Evolutionary conservation across 1,284 basidiomycete species (phyloP).

Genomic region (Puccinia novopanici): DNA sequence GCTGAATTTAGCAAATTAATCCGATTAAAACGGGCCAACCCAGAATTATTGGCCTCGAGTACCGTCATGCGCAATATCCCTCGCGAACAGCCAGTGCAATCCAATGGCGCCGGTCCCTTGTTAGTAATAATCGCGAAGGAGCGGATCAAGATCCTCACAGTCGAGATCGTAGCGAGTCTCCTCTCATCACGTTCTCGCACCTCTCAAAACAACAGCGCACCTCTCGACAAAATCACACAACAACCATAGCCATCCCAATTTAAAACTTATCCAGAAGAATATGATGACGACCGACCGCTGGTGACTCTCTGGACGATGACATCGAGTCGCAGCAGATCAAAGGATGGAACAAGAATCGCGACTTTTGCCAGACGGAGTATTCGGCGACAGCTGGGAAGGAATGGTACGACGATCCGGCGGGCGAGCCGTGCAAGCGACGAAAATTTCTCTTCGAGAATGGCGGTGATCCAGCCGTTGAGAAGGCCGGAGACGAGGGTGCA

Average conservation of each 20-base stretch:
- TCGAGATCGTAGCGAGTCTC: conserved; percentile 24
- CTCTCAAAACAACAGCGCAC: background rate
- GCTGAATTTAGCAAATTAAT: conserved; percentile 39
- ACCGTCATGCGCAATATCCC: conserved; percentile 16
- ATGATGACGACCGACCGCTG: conserved; percentile 34
- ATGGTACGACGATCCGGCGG: background rate
- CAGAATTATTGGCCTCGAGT: conserved; percentile 5
- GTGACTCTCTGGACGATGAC: conserved; percentile 10
- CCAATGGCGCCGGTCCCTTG: background rate
- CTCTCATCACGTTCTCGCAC: conserved; percentile 18
- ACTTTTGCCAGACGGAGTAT: conserved; percentile 42
- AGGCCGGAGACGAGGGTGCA: background rate
- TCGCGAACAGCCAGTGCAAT: conserved; percentile 5
- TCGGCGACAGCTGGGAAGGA: conserved; percentile 34
- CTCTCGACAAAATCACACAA: conserved; percentile 5
- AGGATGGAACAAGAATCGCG: conserved; percentile 47
- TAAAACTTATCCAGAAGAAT: conserved; percentile 30
- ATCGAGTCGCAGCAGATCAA: conserved; percentile 14
- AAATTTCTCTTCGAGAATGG: background rate
- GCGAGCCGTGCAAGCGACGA: conserved; percentile 3
- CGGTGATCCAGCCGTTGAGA: background rate
- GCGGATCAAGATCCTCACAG: background rate
- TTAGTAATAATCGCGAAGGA: background rate
- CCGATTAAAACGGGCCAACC: conserved; percentile 19
- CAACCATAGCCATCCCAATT: background rate